phyloP scores from a whole-genome alignment of 176 grass and related monocot genomes.

The Puya raimondii region DNA sequence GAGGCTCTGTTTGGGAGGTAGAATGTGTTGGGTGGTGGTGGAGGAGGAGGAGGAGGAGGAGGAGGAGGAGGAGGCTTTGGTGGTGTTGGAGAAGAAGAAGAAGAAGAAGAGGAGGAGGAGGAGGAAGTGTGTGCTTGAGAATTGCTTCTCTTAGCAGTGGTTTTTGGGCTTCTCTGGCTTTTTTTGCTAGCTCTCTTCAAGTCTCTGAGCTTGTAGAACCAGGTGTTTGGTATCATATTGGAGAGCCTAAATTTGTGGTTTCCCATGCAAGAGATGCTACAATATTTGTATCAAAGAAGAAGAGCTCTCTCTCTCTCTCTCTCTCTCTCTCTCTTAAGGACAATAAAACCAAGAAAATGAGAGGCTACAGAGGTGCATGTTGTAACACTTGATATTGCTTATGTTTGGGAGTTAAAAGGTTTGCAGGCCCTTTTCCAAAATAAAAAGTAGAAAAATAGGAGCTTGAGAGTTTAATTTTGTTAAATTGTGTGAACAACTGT shows the following conservation, averaged over 20 bases:
- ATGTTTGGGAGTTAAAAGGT: no score
- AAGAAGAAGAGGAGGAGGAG: neutral
- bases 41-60: constrained; percentile 4
- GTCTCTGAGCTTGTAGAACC: constrained; percentile 77
- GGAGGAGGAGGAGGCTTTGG: constrained; percentile 2
- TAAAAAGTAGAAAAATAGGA: no score
- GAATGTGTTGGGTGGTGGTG: neutral
- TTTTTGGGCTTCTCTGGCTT: neutral
- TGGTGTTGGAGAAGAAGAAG: constrained; percentile 1
- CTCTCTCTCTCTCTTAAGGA: neutral
- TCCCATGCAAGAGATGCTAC: constrained; percentile 2
- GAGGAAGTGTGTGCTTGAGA: constrained; percentile 3
- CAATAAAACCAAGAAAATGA: no score
- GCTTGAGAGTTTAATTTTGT: no score
- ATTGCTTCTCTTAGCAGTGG: neutral
- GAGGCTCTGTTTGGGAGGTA: constrained; percentile 62
- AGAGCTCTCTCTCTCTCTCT: neutral
- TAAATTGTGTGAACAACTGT: no score
- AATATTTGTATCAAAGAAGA: neutral
- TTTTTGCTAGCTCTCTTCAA: constrained; percentile 13
- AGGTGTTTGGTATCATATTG: constrained; percentile 46
- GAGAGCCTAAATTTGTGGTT: constrained; percentile 15
- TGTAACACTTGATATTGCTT: no score
- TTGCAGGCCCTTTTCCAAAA: no score
- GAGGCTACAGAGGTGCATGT: no score